phyloP scores from a whole-genome alignment of 257 asterid species.

The Plantago elongata region DNA sequence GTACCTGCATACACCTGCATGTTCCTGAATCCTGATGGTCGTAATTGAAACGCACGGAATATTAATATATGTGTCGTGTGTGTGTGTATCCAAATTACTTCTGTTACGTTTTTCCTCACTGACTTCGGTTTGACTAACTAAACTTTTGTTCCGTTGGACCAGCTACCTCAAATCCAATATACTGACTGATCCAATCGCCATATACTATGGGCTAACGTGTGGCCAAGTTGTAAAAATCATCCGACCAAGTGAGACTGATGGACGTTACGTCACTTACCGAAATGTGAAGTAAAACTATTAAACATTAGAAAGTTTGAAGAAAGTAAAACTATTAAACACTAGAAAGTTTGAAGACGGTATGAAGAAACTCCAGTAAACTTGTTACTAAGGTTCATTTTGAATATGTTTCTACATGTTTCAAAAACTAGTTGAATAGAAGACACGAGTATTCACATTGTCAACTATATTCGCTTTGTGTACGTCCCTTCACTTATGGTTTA shows the following conservation, averaged over 20 bases:
- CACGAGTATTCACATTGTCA: no score
- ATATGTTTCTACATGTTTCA: not conserved
- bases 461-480: not conserved
- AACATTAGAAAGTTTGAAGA: slow-evolving; percentile 4
- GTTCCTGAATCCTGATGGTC: no score
- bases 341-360: slow-evolving; percentile 9
- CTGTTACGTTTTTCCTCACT: not conserved
- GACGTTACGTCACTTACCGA: slow-evolving; percentile 73
- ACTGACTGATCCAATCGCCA: slow-evolving; percentile 70
- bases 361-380: slow-evolving; percentile 10
- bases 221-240: slow-evolving; percentile 73
- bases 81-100: no score
- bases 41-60: no score
- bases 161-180: slow-evolving; percentile 83
- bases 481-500: not conserved
- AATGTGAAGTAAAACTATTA: slow-evolving; percentile 46
- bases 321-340: slow-evolving; percentile 42
- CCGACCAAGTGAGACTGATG: slow-evolving; percentile 93
- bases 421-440: not conserved
- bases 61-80: no score
- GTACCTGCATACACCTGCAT: no score
- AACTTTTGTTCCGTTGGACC: slow-evolving; percentile 24
- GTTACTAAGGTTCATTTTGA: not conserved
- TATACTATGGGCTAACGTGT: slow-evolving; percentile 72
- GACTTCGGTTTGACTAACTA: slow-evolving; percentile 16